These are phyloP conservation scores for Zizania latifolia DNA, from an alignment of 176 grass and related monocot genomes.

Conservation along the genomic window DNA sequence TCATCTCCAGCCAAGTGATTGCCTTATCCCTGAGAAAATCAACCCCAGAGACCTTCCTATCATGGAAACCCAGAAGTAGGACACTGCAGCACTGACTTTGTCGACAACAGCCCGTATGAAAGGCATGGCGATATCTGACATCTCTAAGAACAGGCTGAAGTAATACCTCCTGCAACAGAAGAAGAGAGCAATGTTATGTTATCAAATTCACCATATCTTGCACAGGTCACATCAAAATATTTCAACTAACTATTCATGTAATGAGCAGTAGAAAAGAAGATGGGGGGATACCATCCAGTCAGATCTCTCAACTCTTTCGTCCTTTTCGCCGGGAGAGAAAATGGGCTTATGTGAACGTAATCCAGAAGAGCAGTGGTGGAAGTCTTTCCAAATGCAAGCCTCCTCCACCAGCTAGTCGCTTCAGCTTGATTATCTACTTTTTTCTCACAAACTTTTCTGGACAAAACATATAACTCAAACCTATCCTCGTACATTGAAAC, in stretches of 20 bases:
- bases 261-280: neutral
- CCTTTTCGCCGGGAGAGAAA: conserved; percentile 76
- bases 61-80: conserved; percentile 86
- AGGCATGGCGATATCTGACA: conserved; percentile 78
- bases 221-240: neutral
- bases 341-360: conserved; percentile 63
- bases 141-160: conserved; percentile 82
- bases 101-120: conserved; percentile 47
- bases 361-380: conserved; percentile 19
- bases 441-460: conserved; percentile 44
- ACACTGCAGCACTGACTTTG: conserved; percentile 65
- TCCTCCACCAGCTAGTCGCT: conserved; percentile 59
- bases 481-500: conserved; percentile 86
- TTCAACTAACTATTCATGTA: neutral
- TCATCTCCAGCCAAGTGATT: conserved; percentile 82
- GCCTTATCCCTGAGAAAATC: conserved; percentile 85
- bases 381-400: conserved; percentile 44
- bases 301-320: conserved; percentile 82
- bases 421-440: conserved; percentile 25
- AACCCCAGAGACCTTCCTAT: conserved; percentile 92
- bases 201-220: neutral
- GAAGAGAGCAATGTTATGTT: neutral
- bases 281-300: conserved; percentile 66
- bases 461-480: conserved; percentile 69
- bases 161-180: conserved; percentile 81